Evolutionary conservation across 768 basidiomycete genomes (phyloP).

Genomic region (Boletus vermiculosoides): DNA sequence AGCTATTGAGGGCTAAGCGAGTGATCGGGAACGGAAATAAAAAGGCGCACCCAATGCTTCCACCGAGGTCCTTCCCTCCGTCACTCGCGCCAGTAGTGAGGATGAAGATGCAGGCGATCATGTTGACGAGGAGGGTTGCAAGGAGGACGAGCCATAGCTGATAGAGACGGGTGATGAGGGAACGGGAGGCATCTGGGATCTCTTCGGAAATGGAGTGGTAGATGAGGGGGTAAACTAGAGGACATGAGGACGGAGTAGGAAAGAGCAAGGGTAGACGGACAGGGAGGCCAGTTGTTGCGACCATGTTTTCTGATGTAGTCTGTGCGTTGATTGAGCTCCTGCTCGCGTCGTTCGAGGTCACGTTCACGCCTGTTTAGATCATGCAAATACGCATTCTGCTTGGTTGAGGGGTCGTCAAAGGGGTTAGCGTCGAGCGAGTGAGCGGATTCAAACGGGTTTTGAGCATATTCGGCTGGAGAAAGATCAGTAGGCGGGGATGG

Average conservation of each 20-base stretch:
- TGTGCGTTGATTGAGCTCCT: slow-evolving; percentile 65
- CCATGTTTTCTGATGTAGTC: slow-evolving; percentile 73
- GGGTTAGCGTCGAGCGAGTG: slow-evolving; percentile 86
- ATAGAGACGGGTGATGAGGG: slow-evolving; percentile 82
- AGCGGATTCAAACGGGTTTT: slow-evolving; percentile 84
- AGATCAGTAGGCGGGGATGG: not conserved
- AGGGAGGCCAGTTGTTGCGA: slow-evolving; percentile 92
- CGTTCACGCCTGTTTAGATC: slow-evolving; percentile 76
- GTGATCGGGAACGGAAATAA: slow-evolving; percentile 21
- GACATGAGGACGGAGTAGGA: slow-evolving; percentile 19
- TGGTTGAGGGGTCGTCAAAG: slow-evolving; percentile 77
- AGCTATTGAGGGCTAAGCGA: slow-evolving; percentile 44
- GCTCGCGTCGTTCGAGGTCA: slow-evolving; percentile 78
- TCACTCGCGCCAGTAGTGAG: slow-evolving; percentile 73
- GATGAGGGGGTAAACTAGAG: slow-evolving; percentile 85
- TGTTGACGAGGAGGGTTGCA: slow-evolving; percentile 80
- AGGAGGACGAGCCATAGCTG: slow-evolving; percentile 92
- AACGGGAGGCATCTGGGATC: slow-evolving; percentile 78
- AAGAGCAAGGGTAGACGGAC: slow-evolving; percentile 44
- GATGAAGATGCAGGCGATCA: slow-evolving; percentile 86
- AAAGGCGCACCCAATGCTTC: slow-evolving; percentile 68
- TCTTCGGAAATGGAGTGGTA: slow-evolving; percentile 91
- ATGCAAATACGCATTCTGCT: slow-evolving; percentile 47
- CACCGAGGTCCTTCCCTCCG: slow-evolving; percentile 78
- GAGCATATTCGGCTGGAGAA: slow-evolving; percentile 35